Conservation (phyloP, 2,329 filamentous ascomycete genomes). For the Talaromyces rugulosus region DNA sequence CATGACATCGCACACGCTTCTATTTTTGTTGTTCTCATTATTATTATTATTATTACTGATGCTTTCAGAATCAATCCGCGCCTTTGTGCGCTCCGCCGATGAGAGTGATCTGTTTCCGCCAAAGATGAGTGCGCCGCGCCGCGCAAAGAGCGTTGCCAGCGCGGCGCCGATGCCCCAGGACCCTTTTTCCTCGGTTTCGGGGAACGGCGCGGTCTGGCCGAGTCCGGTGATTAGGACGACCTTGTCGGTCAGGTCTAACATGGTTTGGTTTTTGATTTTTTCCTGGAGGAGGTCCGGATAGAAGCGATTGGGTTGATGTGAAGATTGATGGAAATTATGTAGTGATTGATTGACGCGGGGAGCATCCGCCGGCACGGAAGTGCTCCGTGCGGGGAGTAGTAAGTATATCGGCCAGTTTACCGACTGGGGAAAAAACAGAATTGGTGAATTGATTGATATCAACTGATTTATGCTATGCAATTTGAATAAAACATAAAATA, state of each 20-base stretch:
- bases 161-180: conserved; percentile 9
- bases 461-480: background rate
- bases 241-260: conserved; percentile 3
- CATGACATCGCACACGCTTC: conserved; percentile 38
- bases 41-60: background rate
- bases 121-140: conserved; percentile 47
- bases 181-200: background rate
- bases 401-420: background rate
- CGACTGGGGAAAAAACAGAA: background rate
- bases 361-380: background rate
- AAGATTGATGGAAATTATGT: background rate
- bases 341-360: background rate
- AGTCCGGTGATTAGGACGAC: conserved; percentile 10
- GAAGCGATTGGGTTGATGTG: background rate
- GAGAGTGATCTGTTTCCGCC: conserved; percentile 48
- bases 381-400: background rate
- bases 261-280: background rate
- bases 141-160: conserved; percentile 38
- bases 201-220: conserved; percentile 2
- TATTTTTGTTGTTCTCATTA: background rate
- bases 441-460: background rate
- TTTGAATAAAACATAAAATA: background rate
- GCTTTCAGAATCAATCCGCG: conserved; percentile 32
- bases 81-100: conserved; percentile 37
- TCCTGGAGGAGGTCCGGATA: background rate